Base-by-base conservation (phyloP, 805 yeast genomes). In the Yarrowia deformans region DNA sequence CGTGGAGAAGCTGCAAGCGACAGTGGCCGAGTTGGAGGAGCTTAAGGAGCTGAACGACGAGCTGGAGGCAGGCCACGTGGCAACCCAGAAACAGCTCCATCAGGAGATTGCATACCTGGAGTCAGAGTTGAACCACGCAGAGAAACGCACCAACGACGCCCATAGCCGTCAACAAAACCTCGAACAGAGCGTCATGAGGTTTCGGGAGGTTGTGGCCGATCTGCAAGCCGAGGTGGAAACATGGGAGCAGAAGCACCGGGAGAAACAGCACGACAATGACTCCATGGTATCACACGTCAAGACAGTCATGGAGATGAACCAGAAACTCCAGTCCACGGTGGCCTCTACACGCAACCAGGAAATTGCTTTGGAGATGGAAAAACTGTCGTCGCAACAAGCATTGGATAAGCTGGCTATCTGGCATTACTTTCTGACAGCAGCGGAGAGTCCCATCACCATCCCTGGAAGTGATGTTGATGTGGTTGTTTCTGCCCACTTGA, bases 21-120 rank as follows among this genome's bases (percentile, higher is more conserved):
- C 85, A 0, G 78, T 87, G 1, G 79, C 79, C 1, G 90, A 88
- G 29, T 77, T 87, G 42, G 85, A 82, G 55, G 87, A 84, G 63
- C 73, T 88, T 23, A 84, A 84, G 70, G 84, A 82, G 56, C 73
- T 88, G 10, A 85, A 85, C 69, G 84, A 81, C 67, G 84, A 84
- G 68, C 76, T 87, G 39, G 88, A 86, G 68, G 81, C 80, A 12
- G 77, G 76, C 50, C 87, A 83, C 68, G 37, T 73, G 1, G 80
- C 77, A 29, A 76, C 84, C 0, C 87, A 85, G 71, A 69, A 73
- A 18, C 84, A 83, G 48, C 77, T 86, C 23, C 73, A 76, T 18
- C 69, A 71, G 1, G 83, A 84, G 5, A 77, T 87, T 10, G 72
- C 69, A 2, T 54, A 54, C 1, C 69, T 79, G 34, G 73, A 76